Conservation (phyloP, 495 filamentous ascomycete species). For the Penicillium salamii region DNA sequence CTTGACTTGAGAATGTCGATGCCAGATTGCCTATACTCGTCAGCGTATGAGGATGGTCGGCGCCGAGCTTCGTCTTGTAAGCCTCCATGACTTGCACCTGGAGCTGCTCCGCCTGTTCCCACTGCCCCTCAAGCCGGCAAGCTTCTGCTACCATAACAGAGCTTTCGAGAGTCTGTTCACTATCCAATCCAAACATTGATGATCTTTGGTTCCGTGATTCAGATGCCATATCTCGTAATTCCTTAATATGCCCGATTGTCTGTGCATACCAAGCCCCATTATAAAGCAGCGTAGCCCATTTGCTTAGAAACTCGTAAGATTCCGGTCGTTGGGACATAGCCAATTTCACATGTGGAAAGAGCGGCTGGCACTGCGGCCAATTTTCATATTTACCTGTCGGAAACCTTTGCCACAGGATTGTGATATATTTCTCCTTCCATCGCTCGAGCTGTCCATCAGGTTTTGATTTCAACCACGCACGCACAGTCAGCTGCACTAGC, state of each 20-base stretch:
- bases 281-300: neutral
- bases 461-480: neutral
- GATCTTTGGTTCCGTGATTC: too few relatives aligned
- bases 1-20: neutral
- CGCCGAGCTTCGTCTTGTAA: slow-evolving; percentile 22
- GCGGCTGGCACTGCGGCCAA: neutral
- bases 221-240: slow-evolving; percentile 5
- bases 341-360: neutral
- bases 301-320: neutral
- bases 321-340: neutral
- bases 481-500: neutral
- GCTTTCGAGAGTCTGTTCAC: too few relatives aligned
- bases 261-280: neutral
- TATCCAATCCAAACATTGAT: too few relatives aligned
- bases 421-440: neutral
- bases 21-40: slow-evolving; percentile 29
- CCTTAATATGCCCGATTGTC: too few relatives aligned
- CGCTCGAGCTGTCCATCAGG: neutral
- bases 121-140: too few relatives aligned
- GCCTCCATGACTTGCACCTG: neutral
- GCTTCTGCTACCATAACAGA: too few relatives aligned
- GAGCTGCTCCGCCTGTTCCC: neutral
- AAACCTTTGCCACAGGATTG: neutral
- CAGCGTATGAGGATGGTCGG: slow-evolving; percentile 33
- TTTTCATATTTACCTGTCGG: neutral